Evolutionary conservation across 1,284 basidiomycete genomes (phyloP).

Genomic region (Cerioporus squamosus): DNA sequence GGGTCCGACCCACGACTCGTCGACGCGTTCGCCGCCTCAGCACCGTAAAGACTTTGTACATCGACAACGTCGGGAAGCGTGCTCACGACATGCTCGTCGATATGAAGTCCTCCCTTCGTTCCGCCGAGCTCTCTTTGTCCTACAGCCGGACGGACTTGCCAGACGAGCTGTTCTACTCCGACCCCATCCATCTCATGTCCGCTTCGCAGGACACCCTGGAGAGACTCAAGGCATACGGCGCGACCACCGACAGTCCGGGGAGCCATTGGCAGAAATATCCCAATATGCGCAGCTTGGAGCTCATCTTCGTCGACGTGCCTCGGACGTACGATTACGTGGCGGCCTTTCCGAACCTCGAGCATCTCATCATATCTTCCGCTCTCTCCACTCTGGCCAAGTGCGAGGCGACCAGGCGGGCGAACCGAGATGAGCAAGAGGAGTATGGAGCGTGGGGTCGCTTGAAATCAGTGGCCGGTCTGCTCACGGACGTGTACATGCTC

Average conservation of each 20-base stretch:
- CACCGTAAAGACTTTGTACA: not conserved
- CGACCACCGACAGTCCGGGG: not conserved
- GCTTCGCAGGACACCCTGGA: not conserved
- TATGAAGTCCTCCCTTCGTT: not conserved
- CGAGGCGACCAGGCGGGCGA: not conserved
- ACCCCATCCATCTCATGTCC: not conserved
- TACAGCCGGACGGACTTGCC: not conserved
- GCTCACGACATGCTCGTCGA: not conserved
- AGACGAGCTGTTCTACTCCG: not conserved
- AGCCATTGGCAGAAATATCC: not conserved
- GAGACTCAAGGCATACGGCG: not conserved
- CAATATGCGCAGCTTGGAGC: not conserved
- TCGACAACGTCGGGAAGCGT: not conserved
- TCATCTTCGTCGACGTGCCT: not conserved
- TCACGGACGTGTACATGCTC: not conserved
- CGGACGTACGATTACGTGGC: not conserved
- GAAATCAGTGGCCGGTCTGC: not conserved
- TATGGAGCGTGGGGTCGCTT: not conserved
- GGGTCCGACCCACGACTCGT: not conserved
- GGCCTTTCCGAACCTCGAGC: not conserved
- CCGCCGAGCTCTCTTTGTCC: not conserved
- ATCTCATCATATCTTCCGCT: not conserved
- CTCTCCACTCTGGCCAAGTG: not conserved
- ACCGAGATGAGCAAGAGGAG: not conserved
- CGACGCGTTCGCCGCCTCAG: not conserved